These are phyloP conservation scores for Venturia carpophila DNA, from an alignment of 2,329 filamentous ascomycete species.

Conservation along the genomic window DNA sequence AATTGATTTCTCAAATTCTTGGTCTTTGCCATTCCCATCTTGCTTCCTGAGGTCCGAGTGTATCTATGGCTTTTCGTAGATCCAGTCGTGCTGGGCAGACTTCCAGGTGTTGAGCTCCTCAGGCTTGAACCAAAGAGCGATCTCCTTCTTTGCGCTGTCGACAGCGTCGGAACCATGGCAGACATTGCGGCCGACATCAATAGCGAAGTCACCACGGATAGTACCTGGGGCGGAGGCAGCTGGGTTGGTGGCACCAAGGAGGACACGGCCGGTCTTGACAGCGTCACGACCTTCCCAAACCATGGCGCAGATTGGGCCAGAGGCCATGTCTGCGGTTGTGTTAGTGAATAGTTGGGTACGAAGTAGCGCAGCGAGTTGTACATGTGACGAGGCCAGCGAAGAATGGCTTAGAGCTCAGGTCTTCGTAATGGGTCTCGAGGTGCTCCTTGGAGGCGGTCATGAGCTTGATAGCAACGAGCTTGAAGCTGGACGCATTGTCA, in stretches of 20 bases:
- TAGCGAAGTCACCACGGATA: slow-evolving; percentile 91
- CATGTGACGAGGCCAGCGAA: slow-evolving; percentile 90
- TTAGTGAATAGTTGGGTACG: not conserved
- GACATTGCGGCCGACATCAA: slow-evolving; percentile 93
- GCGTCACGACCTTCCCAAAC: slow-evolving; percentile 98
- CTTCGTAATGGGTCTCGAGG: slow-evolving; percentile 96
- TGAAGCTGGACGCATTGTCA: slow-evolving; percentile 58
- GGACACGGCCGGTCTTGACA: slow-evolving; percentile 94
- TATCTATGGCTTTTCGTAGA: slow-evolving; percentile 76
- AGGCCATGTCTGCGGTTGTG: slow-evolving; percentile 71
- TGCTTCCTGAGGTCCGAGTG: not conserved
- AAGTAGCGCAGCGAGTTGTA: slow-evolving; percentile 41
- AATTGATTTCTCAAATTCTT: not conserved
- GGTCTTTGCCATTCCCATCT: not conserved
- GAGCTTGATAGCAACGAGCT: slow-evolving; percentile 98
- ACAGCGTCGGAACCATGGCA: slow-evolving; percentile 99
- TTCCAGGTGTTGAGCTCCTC: slow-evolving; percentile 82
- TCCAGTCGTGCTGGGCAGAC: slow-evolving; percentile 77
- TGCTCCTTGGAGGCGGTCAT: slow-evolving; percentile 81
- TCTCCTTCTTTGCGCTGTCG: slow-evolving; percentile 99
- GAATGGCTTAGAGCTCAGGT: slow-evolving; percentile 92
- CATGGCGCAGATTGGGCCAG: slow-evolving; percentile 97
- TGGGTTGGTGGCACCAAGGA: slow-evolving; percentile 99
- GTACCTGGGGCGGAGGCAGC: slow-evolving; percentile 89
- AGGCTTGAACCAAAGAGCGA: slow-evolving; percentile 94